Base-by-base conservation (phyloP, 2,329 filamentous ascomycete genomes). In the Ophidiomyces ophidiicola region DNA sequence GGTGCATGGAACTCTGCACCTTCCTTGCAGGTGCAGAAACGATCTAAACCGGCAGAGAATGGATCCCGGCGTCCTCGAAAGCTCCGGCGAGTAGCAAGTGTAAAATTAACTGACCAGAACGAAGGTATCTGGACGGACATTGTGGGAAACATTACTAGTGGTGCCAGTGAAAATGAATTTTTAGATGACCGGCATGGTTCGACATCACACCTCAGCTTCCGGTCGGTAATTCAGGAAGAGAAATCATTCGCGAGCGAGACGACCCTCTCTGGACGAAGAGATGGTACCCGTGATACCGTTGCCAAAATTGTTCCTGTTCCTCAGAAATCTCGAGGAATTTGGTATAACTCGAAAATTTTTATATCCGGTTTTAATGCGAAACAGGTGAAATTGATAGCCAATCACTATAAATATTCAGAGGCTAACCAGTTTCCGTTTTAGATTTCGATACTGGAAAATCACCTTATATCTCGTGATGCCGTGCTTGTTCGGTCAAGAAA, bases 121-220 rank as follows among this genome's bases (percentile, higher is more conserved):
- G 78, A 87, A 50, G 78, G 76, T 19, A 71, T 96, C n/a, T 96
- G 88, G 88, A 80, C 80, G 4, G 84, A 92, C 51, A 92, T 98
- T 43, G 72, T 90, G 17, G 76, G 76, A 40, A 53, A 50, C 11
- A 58, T 39, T 25, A 33, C 41, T 5, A 31, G 18, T 6, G 20
- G 19, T 10, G 19, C 14, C 6, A 20, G 30, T 11, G 29, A 39
- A 25, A 19, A 34, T 11, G 36, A 36, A 4, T 12, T 10, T n/a
- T 6, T 15, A n/a, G 32, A 30, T 32, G 19, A 19, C 14, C 14
- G 12, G n/a, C 25, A 12, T 12, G 32, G 37, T 32, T 32, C 15
- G 24, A 19, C 37, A 28, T 18, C 30, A 28, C 32, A 28, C n/a
- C 11, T 46, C 30, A 48, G 48, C 40, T 30, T 41, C 3, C 48